Conservation (phyloP, 148 eudicot species). For the Drosera capensis region DNA sequence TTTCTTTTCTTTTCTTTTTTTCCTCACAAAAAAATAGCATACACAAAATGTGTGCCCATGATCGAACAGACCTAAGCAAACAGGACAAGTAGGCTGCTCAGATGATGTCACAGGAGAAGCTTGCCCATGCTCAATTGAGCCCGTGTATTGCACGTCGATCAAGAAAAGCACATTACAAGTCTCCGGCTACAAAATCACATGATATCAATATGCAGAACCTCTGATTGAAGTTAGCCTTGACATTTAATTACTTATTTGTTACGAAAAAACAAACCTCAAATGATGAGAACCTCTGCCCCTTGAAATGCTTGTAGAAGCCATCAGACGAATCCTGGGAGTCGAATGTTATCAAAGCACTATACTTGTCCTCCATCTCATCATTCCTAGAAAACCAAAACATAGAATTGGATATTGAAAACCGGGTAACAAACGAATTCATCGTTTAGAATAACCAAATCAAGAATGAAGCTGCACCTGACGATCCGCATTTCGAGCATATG, state of each 20-base stretch:
- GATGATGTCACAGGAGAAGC: conserved; percentile 44
- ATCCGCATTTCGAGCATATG: conserved; percentile 90
- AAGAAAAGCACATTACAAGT: conserved; percentile 58
- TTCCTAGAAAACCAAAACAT: conserved; percentile 23
- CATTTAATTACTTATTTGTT: not conserved
- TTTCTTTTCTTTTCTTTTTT: too few relatives aligned
- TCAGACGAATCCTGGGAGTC: conserved; percentile 62
- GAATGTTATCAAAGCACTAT: conserved; percentile 67
- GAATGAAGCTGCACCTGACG: conserved; percentile 46
- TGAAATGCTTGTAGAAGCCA: conserved; percentile 69
- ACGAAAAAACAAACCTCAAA: conserved; percentile 52
- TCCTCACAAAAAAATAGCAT: not conserved
- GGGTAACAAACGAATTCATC: not conserved
- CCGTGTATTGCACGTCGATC: conserved; percentile 79
- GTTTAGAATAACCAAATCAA: conserved; percentile 1
- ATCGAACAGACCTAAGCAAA: conserved; percentile 58
- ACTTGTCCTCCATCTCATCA: conserved; percentile 74
- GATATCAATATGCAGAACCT: not conserved
- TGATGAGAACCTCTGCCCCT: conserved; percentile 64
- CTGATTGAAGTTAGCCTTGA: too few relatives aligned
- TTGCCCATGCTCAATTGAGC: conserved; percentile 65
- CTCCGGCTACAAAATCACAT: conserved; percentile 40
- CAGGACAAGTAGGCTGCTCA: conserved; percentile 86
- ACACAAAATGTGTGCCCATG: not conserved
- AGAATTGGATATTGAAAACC: conserved; percentile 6